Base-by-base conservation (phyloP, 2,329 filamentous ascomycete species). In the Podosphaera aphanis region DNA sequence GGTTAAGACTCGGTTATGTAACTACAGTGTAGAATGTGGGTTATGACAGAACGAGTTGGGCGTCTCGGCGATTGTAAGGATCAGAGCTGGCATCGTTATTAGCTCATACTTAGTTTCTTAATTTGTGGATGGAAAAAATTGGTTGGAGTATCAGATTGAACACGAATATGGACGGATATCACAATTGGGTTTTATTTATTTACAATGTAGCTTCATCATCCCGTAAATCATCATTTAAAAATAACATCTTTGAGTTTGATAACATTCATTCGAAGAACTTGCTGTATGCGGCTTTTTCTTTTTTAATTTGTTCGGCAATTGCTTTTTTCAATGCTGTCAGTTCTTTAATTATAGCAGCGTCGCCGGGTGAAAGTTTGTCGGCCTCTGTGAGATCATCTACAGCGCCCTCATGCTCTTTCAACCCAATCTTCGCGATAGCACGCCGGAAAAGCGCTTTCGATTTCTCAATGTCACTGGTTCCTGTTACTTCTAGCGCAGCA, bases 201-300 rank as follows among this genome's bases (percentile, higher is more conserved):
- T 13, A n/a, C 6, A 13, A 6, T n/a, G 15, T 33, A 33, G 29
- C 29, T 33, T 33, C 29, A 33, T 29, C 11, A 29, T 6, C 11
- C 5, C 25, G 11, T 33, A 33, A 33, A 33, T n/a, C 29, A n/a
- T n/a, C 29, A 11, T 7, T 7, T 33, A 33, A 33, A 33, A 11
- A 5, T 25, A 13, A 33, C 11, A 11, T 13, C 4, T 7, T 13
- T n/a, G 13, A 7, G 13, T 13, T 3, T 33, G 29, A 33, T 33
- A 33, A 29, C 5, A 29, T 43, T 54, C 48, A 59, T 23, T 52
- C 48, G 46, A 95, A 95, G 64, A 92, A 90, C 66, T 93, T 95
- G 66, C 80, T 82, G 61, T 88, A 93, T 5, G 79, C 80, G 55
- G 82, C 83, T 73, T 86, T 92, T 68, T 94, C 83, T 73, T 86